Conservation (phyloP, 192 early-diverging fungal species). For the Rhizophlyctis rosea region DNA sequence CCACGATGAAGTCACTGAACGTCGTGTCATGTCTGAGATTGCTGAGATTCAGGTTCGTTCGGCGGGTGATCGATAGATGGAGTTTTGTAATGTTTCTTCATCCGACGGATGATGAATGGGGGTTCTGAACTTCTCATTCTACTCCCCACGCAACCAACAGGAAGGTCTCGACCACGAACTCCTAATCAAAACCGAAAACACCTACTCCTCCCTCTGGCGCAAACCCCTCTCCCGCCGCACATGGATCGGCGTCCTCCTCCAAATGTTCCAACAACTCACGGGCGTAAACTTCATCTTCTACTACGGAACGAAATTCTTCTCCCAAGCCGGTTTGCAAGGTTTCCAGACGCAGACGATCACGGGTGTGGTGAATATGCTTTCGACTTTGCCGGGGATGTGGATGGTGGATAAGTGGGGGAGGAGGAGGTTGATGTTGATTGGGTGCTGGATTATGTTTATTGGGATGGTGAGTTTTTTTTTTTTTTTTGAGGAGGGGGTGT, state of each 20-base stretch:
- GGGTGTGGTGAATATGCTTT: constrained; percentile 76
- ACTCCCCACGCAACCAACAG: too few relatives aligned
- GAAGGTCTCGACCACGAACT: too few relatives aligned
- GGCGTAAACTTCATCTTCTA: constrained; percentile 86
- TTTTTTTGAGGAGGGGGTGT: constrained; percentile 19
- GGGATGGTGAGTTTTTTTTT: constrained; percentile 60
- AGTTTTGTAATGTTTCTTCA: too few relatives aligned
- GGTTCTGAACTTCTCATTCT: too few relatives aligned
- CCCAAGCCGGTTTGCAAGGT: constrained; percentile 19
- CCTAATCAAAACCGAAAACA: too few relatives aligned
- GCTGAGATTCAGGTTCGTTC: constrained; percentile 73
- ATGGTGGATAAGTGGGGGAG: constrained; percentile 82
- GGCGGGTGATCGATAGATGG: too few relatives aligned
- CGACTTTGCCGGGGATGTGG: constrained; percentile 83
- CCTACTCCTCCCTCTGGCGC: too few relatives aligned
- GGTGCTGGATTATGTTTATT: constrained; percentile 62
- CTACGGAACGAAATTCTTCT: constrained; percentile 54
- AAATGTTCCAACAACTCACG: constrained; percentile 48
- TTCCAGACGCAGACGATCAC: constrained; percentile 58
- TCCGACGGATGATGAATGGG: too few relatives aligned
- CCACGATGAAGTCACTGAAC: constrained; percentile 47
- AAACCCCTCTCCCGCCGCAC: constrained; percentile 11
- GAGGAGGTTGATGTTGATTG: constrained; percentile 70
- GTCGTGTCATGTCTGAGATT: too few relatives aligned
- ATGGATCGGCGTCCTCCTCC: constrained; percentile 18